Evolutionary conservation across 192 early-diverging fungal species (phyloP).

Genomic region (Coemansia sp.): DNA sequence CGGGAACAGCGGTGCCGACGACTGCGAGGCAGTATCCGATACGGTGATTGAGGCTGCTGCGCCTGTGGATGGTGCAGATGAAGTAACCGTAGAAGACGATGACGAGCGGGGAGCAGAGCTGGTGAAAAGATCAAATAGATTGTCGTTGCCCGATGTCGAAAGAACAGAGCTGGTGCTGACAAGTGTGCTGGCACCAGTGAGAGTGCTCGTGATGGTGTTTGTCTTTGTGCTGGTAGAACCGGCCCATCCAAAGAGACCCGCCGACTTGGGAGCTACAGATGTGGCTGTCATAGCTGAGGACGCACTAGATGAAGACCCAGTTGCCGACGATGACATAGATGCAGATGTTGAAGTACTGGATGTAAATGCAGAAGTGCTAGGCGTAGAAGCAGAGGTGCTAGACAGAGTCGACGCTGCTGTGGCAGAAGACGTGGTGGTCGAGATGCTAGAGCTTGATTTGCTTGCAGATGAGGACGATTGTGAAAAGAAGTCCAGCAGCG

Average conservation of each 20-base stretch:
- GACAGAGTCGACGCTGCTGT: slow-evolving; percentile 3
- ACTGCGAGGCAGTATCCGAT: background rate
- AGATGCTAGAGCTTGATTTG: background rate
- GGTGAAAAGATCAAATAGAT: background rate
- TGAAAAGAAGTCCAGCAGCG: background rate
- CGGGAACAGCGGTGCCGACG: background rate
- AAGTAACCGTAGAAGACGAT: background rate
- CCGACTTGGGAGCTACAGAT: background rate
- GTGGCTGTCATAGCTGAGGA: background rate
- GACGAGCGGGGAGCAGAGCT: background rate
- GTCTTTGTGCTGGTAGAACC: background rate
- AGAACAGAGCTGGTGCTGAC: background rate
- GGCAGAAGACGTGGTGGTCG: background rate
- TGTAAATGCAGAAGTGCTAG: background rate
- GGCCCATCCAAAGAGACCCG: background rate
- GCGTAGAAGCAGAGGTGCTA: background rate
- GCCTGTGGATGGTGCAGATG: background rate
- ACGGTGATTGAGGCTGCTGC: background rate
- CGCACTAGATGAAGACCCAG: background rate
- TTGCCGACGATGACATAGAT: background rate
- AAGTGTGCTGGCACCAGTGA: background rate
- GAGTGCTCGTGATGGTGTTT: background rate
- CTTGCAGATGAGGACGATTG: background rate
- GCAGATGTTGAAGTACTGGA: background rate
- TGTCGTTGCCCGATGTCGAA: background rate